These are phyloP conservation scores for Phytophthora macrochlamydospora DNA, from an alignment of 352 stramenopile species.

Conservation along the genomic window DNA sequence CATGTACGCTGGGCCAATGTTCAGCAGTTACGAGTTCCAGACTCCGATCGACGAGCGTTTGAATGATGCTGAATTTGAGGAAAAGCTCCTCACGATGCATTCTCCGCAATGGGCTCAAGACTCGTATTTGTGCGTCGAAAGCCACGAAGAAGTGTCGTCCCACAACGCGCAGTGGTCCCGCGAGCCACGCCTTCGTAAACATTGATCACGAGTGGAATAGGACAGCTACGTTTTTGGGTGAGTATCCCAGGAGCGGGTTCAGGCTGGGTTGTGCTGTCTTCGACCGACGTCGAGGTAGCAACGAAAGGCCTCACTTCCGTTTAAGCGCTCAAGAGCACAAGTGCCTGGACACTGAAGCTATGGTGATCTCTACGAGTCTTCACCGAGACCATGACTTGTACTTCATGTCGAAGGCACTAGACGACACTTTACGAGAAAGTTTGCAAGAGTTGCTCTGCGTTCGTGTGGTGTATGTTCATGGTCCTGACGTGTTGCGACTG, in stretches of 20 bases:
- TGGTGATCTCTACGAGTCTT: no score
- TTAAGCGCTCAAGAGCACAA: no score
- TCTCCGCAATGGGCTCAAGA: constrained; percentile 12
- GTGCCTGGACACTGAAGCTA: no score
- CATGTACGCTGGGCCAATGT: constrained; percentile 19
- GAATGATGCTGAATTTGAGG: constrained; percentile 14
- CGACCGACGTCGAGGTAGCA: no score
- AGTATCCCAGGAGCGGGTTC: no score
- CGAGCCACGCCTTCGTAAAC: background rate
- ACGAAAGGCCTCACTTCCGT: background rate
- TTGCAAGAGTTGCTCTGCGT: no score
- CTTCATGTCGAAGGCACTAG: no score
- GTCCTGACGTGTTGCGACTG: constrained; percentile 6
- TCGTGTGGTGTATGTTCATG: background rate
- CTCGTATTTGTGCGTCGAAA: constrained; percentile 9
- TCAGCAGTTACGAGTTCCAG: constrained; percentile 23
- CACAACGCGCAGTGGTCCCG: background rate
- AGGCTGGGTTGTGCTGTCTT: no score
- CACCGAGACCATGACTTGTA: no score
- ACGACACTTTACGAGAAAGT: no score
- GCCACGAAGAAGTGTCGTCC: background rate
- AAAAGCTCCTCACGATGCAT: constrained; percentile 3
- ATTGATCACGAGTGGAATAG: background rate
- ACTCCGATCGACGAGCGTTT: constrained; percentile 13
- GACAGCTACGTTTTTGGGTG: background rate